phyloP scores from a whole-genome alignment of 305 asterid species.

The Fraxinus greggii region DNA sequence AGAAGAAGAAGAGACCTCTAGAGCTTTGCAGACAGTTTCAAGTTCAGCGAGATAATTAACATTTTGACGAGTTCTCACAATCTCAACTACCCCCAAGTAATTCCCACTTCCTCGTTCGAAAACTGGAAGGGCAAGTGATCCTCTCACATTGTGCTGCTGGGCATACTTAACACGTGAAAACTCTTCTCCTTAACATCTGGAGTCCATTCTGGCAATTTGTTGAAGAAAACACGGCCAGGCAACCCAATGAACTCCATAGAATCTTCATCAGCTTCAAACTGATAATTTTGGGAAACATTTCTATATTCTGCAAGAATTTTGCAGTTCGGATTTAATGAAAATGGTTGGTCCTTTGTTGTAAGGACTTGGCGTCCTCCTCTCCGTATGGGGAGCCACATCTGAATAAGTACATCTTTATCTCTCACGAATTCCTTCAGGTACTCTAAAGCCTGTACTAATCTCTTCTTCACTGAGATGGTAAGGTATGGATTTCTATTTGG shows the following conservation, averaged over 20 bases:
- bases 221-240: constrained; percentile 47
- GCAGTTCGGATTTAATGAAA: constrained; percentile 41
- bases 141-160: constrained; percentile 54
- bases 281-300: constrained; percentile 44
- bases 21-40: constrained; percentile 69
- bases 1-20: constrained; percentile 49
- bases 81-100: constrained; percentile 65
- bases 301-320: constrained; percentile 58
- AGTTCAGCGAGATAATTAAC: constrained; percentile 42
- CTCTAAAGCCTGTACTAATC: constrained; percentile 49
- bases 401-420: constrained; percentile 63
- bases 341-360: constrained; percentile 62
- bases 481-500: constrained; percentile 34
- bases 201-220: constrained; percentile 49
- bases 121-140: constrained; percentile 77
- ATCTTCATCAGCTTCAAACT: constrained; percentile 60
- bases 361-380: constrained; percentile 58
- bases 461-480: constrained; percentile 35
- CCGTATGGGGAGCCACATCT: constrained; percentile 73
- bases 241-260: constrained; percentile 57
- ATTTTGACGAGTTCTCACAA: constrained; percentile 61
- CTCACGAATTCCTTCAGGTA: constrained; percentile 45
- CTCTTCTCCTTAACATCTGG: constrained; percentile 75
- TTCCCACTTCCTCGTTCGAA: constrained; percentile 64
- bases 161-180: constrained; percentile 62